Conservation (phyloP, 2,329 filamentous ascomycete species). For the Xylaria sp. region DNA sequence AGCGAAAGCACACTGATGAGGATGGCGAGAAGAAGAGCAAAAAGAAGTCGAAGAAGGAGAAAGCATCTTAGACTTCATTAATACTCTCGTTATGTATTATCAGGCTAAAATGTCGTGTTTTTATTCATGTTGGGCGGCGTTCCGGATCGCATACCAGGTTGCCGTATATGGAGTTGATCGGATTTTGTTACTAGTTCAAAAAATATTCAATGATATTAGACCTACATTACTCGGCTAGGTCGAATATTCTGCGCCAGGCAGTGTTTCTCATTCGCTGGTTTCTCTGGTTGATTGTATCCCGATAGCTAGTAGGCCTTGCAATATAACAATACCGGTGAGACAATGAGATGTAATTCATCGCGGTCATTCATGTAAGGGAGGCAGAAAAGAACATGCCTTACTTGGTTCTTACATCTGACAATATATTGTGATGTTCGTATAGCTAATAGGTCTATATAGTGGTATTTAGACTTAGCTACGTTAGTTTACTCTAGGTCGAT, state of each 20-base stretch:
- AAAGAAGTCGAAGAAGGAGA: conserved; percentile 73
- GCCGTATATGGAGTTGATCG: conserved; percentile 45
- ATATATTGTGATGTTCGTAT: too few species aligned
- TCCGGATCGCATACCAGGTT: conserved; percentile 49
- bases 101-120: conserved; percentile 44
- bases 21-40: conserved; percentile 69
- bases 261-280: neutral
- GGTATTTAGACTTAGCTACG: too few species aligned
- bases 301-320: neutral
- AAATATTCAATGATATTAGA: conserved; percentile 37
- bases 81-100: conserved; percentile 47
- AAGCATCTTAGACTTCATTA: conserved; percentile 58
- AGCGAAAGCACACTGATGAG: conserved; percentile 77
- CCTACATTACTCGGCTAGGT: conserved; percentile 24
- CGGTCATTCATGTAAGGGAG: too few species aligned
- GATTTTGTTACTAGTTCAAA: conserved; percentile 39
- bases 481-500: too few species aligned
- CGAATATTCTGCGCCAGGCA: conserved; percentile 19
- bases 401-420: too few species aligned
- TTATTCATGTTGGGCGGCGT: conserved; percentile 46
- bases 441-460: too few species aligned
- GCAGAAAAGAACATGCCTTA: too few species aligned
- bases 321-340: neutral
- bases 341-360: too few species aligned
- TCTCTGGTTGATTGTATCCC: conserved; percentile 16